Base-by-base conservation (phyloP, 73 alveolate genomes). In the Loxodes magnus region DNA sequence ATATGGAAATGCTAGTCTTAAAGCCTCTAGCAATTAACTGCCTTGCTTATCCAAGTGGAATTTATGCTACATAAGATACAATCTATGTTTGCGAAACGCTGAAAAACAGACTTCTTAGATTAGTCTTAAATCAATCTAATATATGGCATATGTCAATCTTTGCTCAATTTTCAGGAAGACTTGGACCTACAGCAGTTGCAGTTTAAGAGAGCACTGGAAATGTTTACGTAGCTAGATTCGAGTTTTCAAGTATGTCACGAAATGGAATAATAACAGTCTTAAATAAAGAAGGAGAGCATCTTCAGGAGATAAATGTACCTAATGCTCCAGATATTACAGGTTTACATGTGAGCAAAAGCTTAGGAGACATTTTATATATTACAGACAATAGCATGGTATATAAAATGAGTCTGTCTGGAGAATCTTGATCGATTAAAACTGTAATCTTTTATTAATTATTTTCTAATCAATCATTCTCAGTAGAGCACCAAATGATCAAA, bases 141-240 rank as follows among this genome's bases (percentile, higher is more conserved):
- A 93, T 87, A 24, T 92, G 74, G 48, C 94, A 89, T 64, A 69
- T 88, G 56, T 54, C 75, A 49, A 98, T 89, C 16, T 93, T 86
- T 75, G 76, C 82, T 64, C 74, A 82, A 54, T 90, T 93, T 62
- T 67, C 88, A 64, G 97, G 97, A 29, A 74, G 99, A 52, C 73
- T 89, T 33, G 99, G 99, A 1, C 99, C 99, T 5, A 73, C 97
- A 17, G 95, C 97, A 17, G 27, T 92, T 19, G 92, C 96, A 14
- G 35, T 57, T 59, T 79, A 67, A 46, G 82, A 71, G 14, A 68
- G n/a, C n/a, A n/a, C 56, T 16, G 98, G 94, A 22, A 54, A 65
- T 31, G 25, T 88, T 20, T 84, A 79, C 57, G 98, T 67, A 0
- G 90, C 94, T 15, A 68, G 93, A 36, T 88, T 64, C 60, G 98